Conservation (phyloP, 1,284 basidiomycete genomes). For the Pyrrhoderma lamaoense region DNA sequence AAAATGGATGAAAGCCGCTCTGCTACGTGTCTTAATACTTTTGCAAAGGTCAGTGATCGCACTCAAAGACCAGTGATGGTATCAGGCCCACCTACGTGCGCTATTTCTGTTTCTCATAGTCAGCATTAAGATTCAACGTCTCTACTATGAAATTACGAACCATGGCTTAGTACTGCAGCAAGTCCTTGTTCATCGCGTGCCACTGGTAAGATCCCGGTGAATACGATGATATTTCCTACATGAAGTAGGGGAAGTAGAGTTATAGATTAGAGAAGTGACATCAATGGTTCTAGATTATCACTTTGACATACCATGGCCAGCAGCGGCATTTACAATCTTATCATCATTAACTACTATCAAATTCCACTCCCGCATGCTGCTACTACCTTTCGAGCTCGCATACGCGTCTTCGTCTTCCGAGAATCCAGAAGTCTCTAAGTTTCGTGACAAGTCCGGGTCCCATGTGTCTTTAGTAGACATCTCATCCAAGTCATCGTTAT, state of each 20-base stretch:
- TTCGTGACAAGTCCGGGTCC: conserved; percentile 15
- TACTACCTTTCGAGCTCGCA: conserved; percentile 21
- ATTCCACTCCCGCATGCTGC: conserved; percentile 49
- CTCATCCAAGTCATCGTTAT: background rate
- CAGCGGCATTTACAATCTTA: conserved; percentile 75
- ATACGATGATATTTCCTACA: conserved; percentile 74
- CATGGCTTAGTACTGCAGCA: conserved; percentile 83
- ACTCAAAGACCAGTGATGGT: conserved; percentile 15
- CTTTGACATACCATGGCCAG: conserved; percentile 51
- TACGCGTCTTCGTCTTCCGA: conserved; percentile 20
- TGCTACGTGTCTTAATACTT: conserved; percentile 71
- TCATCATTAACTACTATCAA: conserved; percentile 78
- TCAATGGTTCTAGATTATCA: background rate
- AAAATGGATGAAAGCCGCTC: conserved; percentile 61
- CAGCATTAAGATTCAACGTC: background rate
- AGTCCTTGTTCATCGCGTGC: conserved; percentile 76
- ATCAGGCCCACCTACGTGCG: conserved; percentile 69
- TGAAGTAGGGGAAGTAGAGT: conserved; percentile 16
- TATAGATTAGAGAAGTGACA: background rate
- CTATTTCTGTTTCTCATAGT: conserved; percentile 55
- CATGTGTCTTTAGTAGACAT: conserved; percentile 12
- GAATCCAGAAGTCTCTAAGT: conserved; percentile 22
- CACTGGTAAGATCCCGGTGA: conserved; percentile 83
- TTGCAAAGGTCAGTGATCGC: background rate
- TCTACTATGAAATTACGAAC: conserved; percentile 30